phyloP scores from a whole-genome alignment of 2,329 filamentous ascomycete genomes.

The Huntiella bhutanensis region DNA sequence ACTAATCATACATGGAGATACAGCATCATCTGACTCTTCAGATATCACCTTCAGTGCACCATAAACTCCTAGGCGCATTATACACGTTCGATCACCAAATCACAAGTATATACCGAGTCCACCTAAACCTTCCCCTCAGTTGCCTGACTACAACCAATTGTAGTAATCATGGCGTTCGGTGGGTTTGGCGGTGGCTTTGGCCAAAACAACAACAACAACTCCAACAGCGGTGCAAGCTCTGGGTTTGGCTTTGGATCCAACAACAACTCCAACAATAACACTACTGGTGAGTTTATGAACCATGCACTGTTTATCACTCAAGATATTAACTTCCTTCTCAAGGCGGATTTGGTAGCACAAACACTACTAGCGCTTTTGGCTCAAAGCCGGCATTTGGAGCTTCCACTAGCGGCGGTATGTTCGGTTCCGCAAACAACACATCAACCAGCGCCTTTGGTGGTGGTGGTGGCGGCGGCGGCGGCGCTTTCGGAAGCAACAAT shows the following conservation, averaged over 20 bases:
- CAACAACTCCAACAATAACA: slow-evolving; percentile 22
- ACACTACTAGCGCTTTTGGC: slow-evolving; percentile 21
- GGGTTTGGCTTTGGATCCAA: slow-evolving; percentile 29
- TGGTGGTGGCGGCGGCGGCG: slow-evolving; percentile 17
- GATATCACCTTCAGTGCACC: neutral
- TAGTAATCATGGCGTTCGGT: slow-evolving; percentile 32
- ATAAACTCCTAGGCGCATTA: neutral
- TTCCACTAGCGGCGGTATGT: slow-evolving; percentile 26
- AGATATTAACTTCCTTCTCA: neutral
- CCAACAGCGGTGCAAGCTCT: slow-evolving; percentile 20
- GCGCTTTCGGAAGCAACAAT: slow-evolving; percentile 23
- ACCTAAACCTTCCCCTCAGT: no score
- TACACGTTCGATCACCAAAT: neutral
- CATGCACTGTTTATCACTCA: neutral
- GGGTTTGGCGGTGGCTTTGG: slow-evolving; percentile 27
- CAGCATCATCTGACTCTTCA: neutral
- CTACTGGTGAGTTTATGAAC: slow-evolving; percentile 13
- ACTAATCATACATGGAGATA: no score
- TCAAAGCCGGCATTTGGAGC: slow-evolving; percentile 34
- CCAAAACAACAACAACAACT: slow-evolving; percentile 31
- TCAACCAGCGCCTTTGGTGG: slow-evolving; percentile 13
- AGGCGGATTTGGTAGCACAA: slow-evolving; percentile 14
- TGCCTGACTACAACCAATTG: neutral
- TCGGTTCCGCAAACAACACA: slow-evolving; percentile 21
- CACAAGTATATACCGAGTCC: no score